Percentiles rank a stretch among this genome's conserved stretches.
These are phyloP conservation scores for Mycena galericulata DNA, from an alignment of 768 basidiomycete species.

Conservation along the genomic window DNA sequence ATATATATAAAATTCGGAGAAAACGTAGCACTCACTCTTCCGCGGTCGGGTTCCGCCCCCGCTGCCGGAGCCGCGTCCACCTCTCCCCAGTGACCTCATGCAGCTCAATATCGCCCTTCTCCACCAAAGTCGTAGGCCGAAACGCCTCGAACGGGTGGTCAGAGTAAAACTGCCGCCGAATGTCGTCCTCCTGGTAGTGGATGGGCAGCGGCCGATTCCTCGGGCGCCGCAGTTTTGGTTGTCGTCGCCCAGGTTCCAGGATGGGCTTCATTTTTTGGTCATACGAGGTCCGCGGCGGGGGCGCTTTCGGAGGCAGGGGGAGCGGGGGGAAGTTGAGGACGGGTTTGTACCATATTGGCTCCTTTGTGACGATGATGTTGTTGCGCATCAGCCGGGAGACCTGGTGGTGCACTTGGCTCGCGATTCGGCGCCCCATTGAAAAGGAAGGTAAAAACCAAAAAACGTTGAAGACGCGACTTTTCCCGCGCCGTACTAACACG, in stretches of 20 bases:
- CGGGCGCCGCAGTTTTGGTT: slow-evolving; percentile 52
- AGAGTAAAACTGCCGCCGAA: slow-evolving; percentile 91
- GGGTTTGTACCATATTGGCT: slow-evolving; percentile 88
- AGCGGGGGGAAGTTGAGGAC: slow-evolving; percentile 92
- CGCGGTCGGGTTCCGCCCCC: slow-evolving; percentile 83
- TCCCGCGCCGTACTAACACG: neutral
- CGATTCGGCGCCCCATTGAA: slow-evolving; percentile 81
- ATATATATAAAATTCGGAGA: slow-evolving; percentile 29
- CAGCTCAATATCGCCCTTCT: slow-evolving; percentile 69
- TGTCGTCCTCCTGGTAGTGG: slow-evolving; percentile 84
- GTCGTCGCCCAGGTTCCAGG: slow-evolving; percentile 33
- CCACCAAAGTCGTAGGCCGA: slow-evolving; percentile 81
- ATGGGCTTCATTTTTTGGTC: slow-evolving; percentile 54
- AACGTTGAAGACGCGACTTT: slow-evolving; percentile 4
- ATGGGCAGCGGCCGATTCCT: slow-evolving; percentile 68
- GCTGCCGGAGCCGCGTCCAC: slow-evolving; percentile 87
- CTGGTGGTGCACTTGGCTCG: slow-evolving; percentile 90
- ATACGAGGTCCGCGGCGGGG: slow-evolving; percentile 66
- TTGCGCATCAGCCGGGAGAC: slow-evolving; percentile 83
- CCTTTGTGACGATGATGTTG: slow-evolving; percentile 67
- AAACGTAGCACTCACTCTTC: slow-evolving; percentile 82
- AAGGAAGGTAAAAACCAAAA: neutral
- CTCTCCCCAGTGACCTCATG: slow-evolving; percentile 67
- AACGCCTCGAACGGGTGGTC: slow-evolving; percentile 98
- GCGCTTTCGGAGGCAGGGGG: slow-evolving; percentile 81